Conservation (phyloP, 352 stramenopile species). For the Aphanomyces cochlioides region DNA sequence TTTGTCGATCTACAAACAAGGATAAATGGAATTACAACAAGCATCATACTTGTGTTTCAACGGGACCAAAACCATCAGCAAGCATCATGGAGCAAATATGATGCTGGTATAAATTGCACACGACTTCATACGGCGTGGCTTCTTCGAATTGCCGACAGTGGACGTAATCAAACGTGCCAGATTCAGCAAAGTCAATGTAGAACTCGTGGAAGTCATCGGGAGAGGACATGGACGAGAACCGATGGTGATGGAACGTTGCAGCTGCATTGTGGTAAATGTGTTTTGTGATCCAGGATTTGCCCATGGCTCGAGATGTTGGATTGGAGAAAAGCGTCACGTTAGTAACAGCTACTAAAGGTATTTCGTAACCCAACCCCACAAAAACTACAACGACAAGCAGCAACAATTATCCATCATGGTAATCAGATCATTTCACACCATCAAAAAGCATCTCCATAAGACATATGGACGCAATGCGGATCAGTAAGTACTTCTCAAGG, state of each 20-base stretch:
- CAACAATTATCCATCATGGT: too few relatives aligned
- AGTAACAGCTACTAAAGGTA: too few relatives aligned
- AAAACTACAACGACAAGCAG: too few relatives aligned
- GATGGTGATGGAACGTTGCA: background rate
- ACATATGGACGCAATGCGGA: too few relatives aligned
- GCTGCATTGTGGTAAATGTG: background rate
- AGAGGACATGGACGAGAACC: background rate
- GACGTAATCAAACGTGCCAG: background rate
- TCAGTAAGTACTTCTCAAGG: too few relatives aligned
- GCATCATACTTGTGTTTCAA: background rate
- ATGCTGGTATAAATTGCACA: background rate
- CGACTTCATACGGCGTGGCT: background rate
- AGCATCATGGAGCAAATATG: background rate
- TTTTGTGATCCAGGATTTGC: background rate
- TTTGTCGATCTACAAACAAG: background rate
- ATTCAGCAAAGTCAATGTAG: slow-evolving; percentile 3
- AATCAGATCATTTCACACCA: too few relatives aligned
- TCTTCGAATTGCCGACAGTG: slow-evolving; percentile 2
- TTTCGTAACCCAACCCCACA: too few relatives aligned
- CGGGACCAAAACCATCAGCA: background rate
- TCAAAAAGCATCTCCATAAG: too few relatives aligned
- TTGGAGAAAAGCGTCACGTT: background rate
- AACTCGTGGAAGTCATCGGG: background rate
- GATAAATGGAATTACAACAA: background rate
- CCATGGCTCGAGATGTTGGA: background rate